Evolutionary conservation across 805 yeast species (phyloP), one percentile per base, ranked within the genome.

Genomic region (Tanozyma kutaoensis): DNA sequence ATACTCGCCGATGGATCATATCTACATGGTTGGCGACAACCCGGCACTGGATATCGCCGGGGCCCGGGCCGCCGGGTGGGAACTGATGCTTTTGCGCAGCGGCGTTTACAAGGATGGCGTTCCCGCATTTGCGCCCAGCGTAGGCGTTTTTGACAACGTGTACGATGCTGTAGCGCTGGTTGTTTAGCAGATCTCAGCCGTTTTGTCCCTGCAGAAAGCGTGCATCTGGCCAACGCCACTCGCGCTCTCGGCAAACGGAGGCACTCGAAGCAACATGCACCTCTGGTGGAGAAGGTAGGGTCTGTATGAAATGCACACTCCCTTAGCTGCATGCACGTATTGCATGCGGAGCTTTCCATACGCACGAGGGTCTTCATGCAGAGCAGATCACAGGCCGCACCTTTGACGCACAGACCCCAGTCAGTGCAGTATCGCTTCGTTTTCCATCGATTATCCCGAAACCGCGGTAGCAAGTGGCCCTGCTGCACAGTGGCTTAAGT

Each of bases 1-100:
- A 12, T 31, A 34, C 12, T 37, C 52, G 24, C 59, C 59, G 5
- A 54, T 78, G 39, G 55, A 59, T 20, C 51, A 65, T n/a, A 77
- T 91, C 2, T 86, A 65, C 53, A 91, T 91, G 98, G 82, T 91
- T 20, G 98, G 98, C 16, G 98, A 91, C 52, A 91, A 91, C 49
- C 97, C 96, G 4, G 91, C 76, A 16, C 71, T 85, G 27, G 98
- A 91, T 47, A 91, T 91, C 28, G 64, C 66, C 30, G 98, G 98
- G 1, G 98, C 95, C 5, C 76, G 78, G 40, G 57, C 59, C 26
- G 74, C 76, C 45, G 94, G 95, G 3, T 91, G 97, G 97, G 72
- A 77, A 26, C 74, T 91, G 9, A 68, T 84, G 20, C 64, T 91
- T 24, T 82, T 91, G 15, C 62, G 75, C 35, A 80, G 96, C 0